Conservation (phyloP, 2,329 filamentous ascomycete genomes). For the Alternaria incomplexa region DNA sequence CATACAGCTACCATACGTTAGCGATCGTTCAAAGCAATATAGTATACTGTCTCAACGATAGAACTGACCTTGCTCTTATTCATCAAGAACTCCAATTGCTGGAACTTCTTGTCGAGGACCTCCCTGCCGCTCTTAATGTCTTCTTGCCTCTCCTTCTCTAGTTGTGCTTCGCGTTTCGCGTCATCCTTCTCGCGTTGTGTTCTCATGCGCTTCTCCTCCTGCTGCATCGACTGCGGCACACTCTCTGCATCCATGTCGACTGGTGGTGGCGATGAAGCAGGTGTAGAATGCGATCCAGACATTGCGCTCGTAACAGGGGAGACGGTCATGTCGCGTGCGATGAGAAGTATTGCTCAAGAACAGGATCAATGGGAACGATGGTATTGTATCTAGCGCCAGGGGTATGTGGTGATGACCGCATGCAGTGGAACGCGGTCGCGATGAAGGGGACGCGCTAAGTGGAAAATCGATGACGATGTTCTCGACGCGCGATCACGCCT, state of each 20-base stretch:
- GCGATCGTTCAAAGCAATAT: not conserved
- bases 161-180: slow-evolving; percentile 51
- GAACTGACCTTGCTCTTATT: slow-evolving; percentile 56
- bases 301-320: slow-evolving; percentile 29
- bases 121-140: slow-evolving; percentile 55
- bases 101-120: slow-evolving; percentile 58
- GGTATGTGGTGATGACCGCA: slow-evolving; percentile 13
- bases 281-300: slow-evolving; percentile 35
- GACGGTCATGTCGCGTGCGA: slow-evolving; percentile 24
- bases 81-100: slow-evolving; percentile 59
- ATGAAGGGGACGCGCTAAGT: slow-evolving; percentile 32
- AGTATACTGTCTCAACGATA: no score
- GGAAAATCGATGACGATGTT: slow-evolving; percentile 29
- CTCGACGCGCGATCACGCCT: slow-evolving; percentile 38
- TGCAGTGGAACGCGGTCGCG: slow-evolving; percentile 13
- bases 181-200: slow-evolving; percentile 52
- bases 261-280: slow-evolving; percentile 43
- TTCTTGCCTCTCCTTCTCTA: slow-evolving; percentile 54
- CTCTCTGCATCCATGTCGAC: slow-evolving; percentile 34
- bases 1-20: slow-evolving; percentile 49
- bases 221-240: slow-evolving; percentile 51
- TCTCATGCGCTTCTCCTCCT: slow-evolving; percentile 56
- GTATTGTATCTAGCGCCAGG: slow-evolving; percentile 6
- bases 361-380: not conserved
- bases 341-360: not conserved